Evolutionary conservation across 1,139 yeast genomes (phyloP).

Genomic region (Blastobotrys elegans): DNA sequence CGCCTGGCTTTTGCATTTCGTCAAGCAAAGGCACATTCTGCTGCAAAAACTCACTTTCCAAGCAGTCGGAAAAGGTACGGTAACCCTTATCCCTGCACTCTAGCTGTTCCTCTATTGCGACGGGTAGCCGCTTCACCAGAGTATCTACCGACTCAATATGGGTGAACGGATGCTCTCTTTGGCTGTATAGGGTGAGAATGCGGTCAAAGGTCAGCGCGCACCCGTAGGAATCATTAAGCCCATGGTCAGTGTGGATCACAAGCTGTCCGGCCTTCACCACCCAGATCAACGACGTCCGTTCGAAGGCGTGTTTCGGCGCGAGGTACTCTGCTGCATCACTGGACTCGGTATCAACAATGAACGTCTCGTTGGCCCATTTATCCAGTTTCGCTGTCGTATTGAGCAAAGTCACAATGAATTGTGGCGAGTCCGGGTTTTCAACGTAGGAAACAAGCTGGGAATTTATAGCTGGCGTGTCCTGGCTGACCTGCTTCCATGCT

Average conservation of each 20-base stretch:
- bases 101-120: not conserved
- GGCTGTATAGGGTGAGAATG: not conserved
- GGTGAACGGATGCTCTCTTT: not conserved
- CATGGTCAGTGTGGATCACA: not conserved
- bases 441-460: not conserved
- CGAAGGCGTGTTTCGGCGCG: not conserved
- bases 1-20: not conserved
- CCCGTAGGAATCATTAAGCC: not conserved
- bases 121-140: not conserved
- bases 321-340: not conserved
- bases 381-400: not conserved
- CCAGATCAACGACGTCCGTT: not conserved
- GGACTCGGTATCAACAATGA: not conserved
- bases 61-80: not conserved
- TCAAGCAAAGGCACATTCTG: not conserved
- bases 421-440: not conserved
- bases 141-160: not conserved
- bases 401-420: not conserved
- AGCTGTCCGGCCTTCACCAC: not conserved
- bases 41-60: not conserved
- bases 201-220: not conserved
- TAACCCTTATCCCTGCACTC: not conserved
- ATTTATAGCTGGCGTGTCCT: not conserved
- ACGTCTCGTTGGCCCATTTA: not conserved
- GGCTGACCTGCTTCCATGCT: not conserved